phyloP scores from a whole-genome alignment of 164 flowering plant species.

The Kingdonia uniflora region DNA sequence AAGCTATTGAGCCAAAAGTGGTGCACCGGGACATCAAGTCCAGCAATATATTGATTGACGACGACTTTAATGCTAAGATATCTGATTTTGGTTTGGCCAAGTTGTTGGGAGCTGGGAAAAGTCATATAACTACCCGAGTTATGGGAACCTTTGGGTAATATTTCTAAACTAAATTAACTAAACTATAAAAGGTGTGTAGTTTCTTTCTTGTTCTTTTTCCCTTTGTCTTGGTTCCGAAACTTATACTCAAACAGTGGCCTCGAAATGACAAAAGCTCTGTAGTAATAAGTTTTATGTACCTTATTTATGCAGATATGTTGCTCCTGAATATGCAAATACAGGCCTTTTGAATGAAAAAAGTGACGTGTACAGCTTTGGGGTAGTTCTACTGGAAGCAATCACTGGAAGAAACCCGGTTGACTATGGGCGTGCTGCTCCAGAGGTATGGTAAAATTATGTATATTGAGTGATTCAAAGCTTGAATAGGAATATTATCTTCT shows the following conservation, averaged over 20 bases:
- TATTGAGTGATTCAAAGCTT: too few relatives aligned
- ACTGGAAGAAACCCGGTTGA: constrained; percentile 90
- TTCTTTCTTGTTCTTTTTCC: not conserved
- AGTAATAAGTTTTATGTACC: too few relatives aligned
- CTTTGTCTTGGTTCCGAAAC: not conserved
- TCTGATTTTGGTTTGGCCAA: constrained; percentile 95
- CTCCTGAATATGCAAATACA: constrained; percentile 91
- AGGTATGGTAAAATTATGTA: constrained; percentile 30
- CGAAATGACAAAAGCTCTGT: too few relatives aligned
- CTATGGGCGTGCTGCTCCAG: constrained; percentile 56
- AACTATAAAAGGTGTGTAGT: too few relatives aligned
- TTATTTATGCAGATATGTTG: constrained; percentile 55
- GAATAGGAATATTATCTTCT: too few relatives aligned
- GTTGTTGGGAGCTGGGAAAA: constrained; percentile 78
- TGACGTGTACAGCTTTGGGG: constrained; percentile 90
- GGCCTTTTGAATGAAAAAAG: constrained; percentile 90
- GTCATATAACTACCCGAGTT: constrained; percentile 80
- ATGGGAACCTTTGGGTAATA: constrained; percentile 94
- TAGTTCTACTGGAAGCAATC: constrained; percentile 74
- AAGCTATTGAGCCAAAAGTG: constrained; percentile 87
- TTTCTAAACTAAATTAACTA: not conserved
- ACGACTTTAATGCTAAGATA: constrained; percentile 75
- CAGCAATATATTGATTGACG: constrained; percentile 81
- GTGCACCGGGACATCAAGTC: constrained; percentile 89
- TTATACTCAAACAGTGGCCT: not conserved